These are phyloP conservation scores for Solanum paucissectum DNA, from an alignment of 257 asterid genomes.

Conservation along the genomic window DNA sequence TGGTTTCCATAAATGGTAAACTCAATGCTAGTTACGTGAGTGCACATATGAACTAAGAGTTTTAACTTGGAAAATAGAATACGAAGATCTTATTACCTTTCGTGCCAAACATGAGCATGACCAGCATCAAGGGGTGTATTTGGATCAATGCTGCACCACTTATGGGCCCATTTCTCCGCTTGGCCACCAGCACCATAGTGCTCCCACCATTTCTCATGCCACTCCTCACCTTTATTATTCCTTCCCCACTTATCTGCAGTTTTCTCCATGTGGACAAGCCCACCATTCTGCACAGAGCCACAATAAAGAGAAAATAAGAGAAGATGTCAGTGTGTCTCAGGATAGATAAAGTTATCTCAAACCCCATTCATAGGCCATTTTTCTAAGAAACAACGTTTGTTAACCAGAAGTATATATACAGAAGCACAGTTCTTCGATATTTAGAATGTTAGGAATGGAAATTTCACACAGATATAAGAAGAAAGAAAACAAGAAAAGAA, in stretches of 20 bases:
- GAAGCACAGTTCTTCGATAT: neutral
- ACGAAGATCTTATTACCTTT: constrained; percentile 39
- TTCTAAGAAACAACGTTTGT: neutral
- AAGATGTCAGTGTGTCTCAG: neutral
- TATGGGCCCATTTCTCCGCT: constrained; percentile 92
- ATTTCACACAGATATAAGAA: neutral
- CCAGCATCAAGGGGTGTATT: constrained; percentile 73
- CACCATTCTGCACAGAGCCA: constrained; percentile 40
- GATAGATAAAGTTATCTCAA: neutral
- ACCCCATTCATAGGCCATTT: neutral
- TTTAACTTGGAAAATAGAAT: neutral
- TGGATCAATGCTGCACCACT: constrained; percentile 93
- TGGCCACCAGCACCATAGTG: constrained; percentile 69
- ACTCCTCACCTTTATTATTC: constrained; percentile 74
- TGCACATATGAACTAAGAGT: neutral
- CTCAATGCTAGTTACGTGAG: neutral
- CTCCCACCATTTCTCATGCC: constrained; percentile 99
- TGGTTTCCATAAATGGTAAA: neutral
- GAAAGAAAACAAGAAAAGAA: neutral
- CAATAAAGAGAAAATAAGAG: neutral
- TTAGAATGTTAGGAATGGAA: neutral
- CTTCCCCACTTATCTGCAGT: constrained; percentile 99
- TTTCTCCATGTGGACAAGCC: constrained; percentile 66
- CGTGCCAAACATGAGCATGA: constrained; percentile 98
- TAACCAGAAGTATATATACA: neutral